These are phyloP conservation scores for Quercus rubra DNA, from an alignment of 306 rosid genomes.

Conservation along the genomic window DNA sequence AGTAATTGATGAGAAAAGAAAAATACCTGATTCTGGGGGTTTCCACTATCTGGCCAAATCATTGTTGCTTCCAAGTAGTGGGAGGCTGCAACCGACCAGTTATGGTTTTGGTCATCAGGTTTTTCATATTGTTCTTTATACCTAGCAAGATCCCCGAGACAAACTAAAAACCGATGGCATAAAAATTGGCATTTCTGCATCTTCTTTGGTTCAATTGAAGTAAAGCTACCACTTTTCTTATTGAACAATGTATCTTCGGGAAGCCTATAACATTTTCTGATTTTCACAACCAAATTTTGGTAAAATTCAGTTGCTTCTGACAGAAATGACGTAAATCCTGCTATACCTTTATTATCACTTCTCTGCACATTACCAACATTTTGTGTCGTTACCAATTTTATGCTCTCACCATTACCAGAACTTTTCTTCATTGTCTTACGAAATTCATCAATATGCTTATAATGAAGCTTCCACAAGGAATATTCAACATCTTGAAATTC, in stretches of 20 bases:
- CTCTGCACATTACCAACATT: conserved; percentile 21
- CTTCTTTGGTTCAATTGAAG: conserved; percentile 44
- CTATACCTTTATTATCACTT: conserved; percentile 27
- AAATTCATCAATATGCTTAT: conserved; percentile 91
- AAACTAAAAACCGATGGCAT: conserved; percentile 89
- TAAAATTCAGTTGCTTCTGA: conserved; percentile 76
- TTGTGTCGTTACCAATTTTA: conserved; percentile 26
- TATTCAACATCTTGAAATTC: conserved; percentile 93
- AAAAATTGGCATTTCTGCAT: conserved; percentile 63
- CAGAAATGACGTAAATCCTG: conserved; percentile 64
- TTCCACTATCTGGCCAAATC: conserved; percentile 95
- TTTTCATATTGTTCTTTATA: conserved; percentile 79
- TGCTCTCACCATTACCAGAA: conserved; percentile 39
- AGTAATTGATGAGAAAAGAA: neutral
- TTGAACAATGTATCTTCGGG: conserved; percentile 51
- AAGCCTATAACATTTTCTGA: conserved; percentile 51
- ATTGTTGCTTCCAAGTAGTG: conserved; percentile 85
- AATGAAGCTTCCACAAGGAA: conserved; percentile 93
- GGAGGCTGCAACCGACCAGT: conserved; percentile 90
- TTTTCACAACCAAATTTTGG: conserved; percentile 57
- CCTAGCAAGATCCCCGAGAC: conserved; percentile 93
- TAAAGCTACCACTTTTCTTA: conserved; percentile 29
- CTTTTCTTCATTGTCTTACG: conserved; percentile 70
- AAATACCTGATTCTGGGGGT: conserved; percentile 91
- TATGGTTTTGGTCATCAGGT: conserved; percentile 43